phyloP scores from a whole-genome alignment of 164 flowering plant species.

The Macadamia integrifolia region DNA sequence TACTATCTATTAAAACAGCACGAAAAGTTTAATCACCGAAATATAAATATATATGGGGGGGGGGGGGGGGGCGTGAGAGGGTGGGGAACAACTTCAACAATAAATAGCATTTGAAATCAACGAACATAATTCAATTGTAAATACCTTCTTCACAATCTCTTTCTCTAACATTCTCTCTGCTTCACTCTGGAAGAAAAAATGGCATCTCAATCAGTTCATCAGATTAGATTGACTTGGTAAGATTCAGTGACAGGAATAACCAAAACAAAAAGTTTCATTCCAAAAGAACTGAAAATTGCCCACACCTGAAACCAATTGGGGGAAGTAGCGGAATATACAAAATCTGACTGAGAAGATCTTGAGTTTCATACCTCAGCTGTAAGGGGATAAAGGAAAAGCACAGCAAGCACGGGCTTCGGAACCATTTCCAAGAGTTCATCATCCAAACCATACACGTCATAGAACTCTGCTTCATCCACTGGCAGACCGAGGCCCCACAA shows the following conservation, averaged over 20 bases:
- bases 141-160: slow-evolving; percentile 44
- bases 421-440: slow-evolving; percentile 92
- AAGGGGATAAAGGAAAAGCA: slow-evolving; percentile 76
- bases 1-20: no score
- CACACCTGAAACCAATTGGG: background rate
- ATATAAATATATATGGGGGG: background rate
- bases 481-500: slow-evolving; percentile 92
- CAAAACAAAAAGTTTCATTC: background rate
- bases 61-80: no score
- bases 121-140: no score
- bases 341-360: background rate
- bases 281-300: background rate
- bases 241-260: background rate
- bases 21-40: background rate
- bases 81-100: background rate
- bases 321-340: background rate
- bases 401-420: slow-evolving; percentile 92
- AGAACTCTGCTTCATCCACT: slow-evolving; percentile 70
- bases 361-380: slow-evolving; percentile 51
- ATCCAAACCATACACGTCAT: slow-evolving; percentile 90
- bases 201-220: slow-evolving; percentile 7
- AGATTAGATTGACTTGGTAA: background rate
- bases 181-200: slow-evolving; percentile 50
- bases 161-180: slow-evolving; percentile 52
- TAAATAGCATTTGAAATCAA: no score